These are phyloP conservation scores for Candida sanyiensis DNA, from an alignment of 805 yeast species.

Conservation along the genomic window DNA sequence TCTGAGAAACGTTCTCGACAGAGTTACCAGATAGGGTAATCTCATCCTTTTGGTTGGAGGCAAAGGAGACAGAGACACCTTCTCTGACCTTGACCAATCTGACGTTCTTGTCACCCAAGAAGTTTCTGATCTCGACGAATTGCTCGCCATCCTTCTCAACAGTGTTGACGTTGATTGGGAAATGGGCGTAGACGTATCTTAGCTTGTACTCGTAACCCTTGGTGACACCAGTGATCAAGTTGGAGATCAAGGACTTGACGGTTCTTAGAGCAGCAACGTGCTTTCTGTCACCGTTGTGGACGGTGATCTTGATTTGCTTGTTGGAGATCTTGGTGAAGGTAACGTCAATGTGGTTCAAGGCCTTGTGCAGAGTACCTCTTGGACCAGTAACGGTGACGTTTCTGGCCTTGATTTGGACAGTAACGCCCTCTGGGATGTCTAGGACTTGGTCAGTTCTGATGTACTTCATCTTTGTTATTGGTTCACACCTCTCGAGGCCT, in stretches of 20 bases:
- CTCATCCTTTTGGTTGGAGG: slow-evolving; percentile 90
- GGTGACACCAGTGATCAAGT: slow-evolving; percentile 98
- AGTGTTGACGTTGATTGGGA: slow-evolving; percentile 98
- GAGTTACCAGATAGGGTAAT: slow-evolving; percentile 91
- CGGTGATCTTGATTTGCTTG: slow-evolving; percentile 77
- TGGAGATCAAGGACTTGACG: slow-evolving; percentile 89
- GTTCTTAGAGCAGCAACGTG: slow-evolving; percentile 99
- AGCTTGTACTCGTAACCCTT: slow-evolving; percentile 98
- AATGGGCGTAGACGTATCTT: slow-evolving; percentile 99
- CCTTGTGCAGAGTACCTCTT: slow-evolving; percentile 89
- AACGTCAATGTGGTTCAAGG: slow-evolving; percentile 91
- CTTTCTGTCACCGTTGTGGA: slow-evolving; percentile 99
- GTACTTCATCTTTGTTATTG: slow-evolving; percentile 56
- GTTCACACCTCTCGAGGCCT: slow-evolving; percentile 1
- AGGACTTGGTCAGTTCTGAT: slow-evolving; percentile 80
- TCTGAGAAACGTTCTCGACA: slow-evolving; percentile 94
- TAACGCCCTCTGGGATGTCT: slow-evolving; percentile 88
- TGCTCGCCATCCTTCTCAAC: slow-evolving; percentile 68
- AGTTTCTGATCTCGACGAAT: slow-evolving; percentile 95
- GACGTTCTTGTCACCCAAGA: slow-evolving; percentile 98
- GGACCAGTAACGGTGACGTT: slow-evolving; percentile 89
- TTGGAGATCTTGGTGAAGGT: slow-evolving; percentile 76
- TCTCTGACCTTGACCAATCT: slow-evolving; percentile 80
- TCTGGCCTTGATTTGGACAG: slow-evolving; percentile 89
- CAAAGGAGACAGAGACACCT: slow-evolving; percentile 83